Conservation (phyloP, 768 basidiomycete species). For the Gloeophyllum trabeum region DNA sequence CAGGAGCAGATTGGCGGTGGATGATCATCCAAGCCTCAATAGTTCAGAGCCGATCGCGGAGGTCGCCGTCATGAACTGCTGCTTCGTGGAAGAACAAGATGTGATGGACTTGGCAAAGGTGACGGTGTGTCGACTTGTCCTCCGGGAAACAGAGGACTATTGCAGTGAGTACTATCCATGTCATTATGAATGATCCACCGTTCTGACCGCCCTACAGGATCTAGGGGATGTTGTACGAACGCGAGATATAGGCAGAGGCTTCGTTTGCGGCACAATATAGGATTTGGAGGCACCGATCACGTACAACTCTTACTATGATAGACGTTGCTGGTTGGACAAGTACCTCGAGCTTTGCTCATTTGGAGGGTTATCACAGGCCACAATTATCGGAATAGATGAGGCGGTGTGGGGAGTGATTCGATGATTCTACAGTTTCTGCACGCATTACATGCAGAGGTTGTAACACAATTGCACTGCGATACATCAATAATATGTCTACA, state of each 20-base stretch:
- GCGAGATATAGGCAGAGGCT: conserved; percentile 42
- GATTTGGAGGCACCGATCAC: too few relatives aligned
- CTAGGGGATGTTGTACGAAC: conserved; percentile 41
- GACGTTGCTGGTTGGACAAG: too few relatives aligned
- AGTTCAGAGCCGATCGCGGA: conserved; percentile 28
- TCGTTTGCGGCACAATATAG: conserved; percentile 22
- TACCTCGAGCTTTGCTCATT: neutral
- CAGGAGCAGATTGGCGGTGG: conserved; percentile 20
- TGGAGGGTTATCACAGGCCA: neutral
- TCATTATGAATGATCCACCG: neutral
- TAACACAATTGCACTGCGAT: too few relatives aligned
- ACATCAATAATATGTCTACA: too few relatives aligned
- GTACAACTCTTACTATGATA: too few relatives aligned
- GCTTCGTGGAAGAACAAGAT: conserved; percentile 42
- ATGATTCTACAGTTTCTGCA: neutral
- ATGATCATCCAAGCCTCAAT: too few relatives aligned
- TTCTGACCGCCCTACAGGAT: conserved; percentile 17
- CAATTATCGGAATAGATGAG: neutral
- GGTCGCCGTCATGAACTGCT: conserved; percentile 45
- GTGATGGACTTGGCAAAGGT: conserved; percentile 36
- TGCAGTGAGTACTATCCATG: conserved; percentile 36
- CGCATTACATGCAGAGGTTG: neutral
- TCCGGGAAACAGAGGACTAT: conserved; percentile 30
- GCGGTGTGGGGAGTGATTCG: neutral
- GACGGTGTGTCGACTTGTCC: conserved; percentile 35